Evolutionary conservation across 805 yeast genomes (phyloP).

Genomic region (Kazachstania martiniae): DNA sequence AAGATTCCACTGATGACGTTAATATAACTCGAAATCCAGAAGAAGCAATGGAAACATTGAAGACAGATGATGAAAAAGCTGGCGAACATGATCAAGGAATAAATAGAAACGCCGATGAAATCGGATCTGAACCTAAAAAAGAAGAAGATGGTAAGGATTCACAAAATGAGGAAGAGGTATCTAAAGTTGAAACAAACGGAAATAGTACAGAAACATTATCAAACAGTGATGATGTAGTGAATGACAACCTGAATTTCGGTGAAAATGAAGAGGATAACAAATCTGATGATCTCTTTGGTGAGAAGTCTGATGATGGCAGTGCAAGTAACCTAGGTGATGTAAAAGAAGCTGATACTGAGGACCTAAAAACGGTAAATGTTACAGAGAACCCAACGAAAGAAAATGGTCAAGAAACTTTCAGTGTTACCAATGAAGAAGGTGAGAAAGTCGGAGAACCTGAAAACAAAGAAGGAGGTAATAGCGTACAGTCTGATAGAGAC

Average conservation of each 20-base stretch:
- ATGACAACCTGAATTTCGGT: background rate
- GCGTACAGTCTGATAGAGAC: background rate
- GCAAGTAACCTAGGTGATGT: no score
- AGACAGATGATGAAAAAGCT: conserved; percentile 1
- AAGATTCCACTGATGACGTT: no score
- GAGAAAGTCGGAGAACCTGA: no score
- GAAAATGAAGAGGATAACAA: background rate
- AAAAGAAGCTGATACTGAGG: no score
- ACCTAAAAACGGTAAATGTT: no score
- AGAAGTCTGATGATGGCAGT: background rate
- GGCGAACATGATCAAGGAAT: conserved; percentile 2
- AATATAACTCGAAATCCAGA: no score
- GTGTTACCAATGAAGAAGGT: no score
- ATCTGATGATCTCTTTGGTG: background rate
- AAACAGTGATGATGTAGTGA: background rate
- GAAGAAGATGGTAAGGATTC: conserved; percentile 1
- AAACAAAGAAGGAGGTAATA: background rate
- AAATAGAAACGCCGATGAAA: background rate
- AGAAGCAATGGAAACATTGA: background rate
- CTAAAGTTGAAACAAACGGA: background rate
- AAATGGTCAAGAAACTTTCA: no score
- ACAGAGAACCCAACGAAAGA: no score
- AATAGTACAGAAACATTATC: background rate
- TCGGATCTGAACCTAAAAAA: background rate
- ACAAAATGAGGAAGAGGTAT: background rate